Evolutionary conservation across 176 grass and related monocot genomes (phyloP), one percentile per base, ranked within the genome.

Genomic region (Areca catechu): DNA sequence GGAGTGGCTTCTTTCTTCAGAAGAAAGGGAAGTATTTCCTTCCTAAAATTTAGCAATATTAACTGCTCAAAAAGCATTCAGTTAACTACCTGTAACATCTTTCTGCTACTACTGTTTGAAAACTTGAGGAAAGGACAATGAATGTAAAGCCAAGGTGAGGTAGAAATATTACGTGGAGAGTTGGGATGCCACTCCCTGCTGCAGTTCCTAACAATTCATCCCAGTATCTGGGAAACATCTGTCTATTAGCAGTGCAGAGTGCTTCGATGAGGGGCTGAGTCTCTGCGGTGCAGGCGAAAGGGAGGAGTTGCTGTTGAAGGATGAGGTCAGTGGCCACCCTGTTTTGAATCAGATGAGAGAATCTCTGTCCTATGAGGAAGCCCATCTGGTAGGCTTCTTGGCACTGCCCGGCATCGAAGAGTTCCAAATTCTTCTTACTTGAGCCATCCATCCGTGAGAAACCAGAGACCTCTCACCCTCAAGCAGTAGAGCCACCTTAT

Each of bases 1-100:
- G 7, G 5, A 19, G 5, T 9, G 2, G n/a, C 50, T 0, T 61
- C 76, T 24, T 57, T 43, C 49, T 81, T 67, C 0, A 70, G 51
- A 48, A 85, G 17, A 74, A 97, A 97, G 27, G 86, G 87, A 3
- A 80, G 64, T n/a, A 97, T 70, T 73, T 97, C 93, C 74, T 97
- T 97, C 49, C 81, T 78, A 23, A 97, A 72, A 70, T 91, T 97
- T 5, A 91, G 43, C 47, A 97, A 56, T 51, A 91, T 68, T 51
- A 97, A 67, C 87, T 85, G 80, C n/a, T 15, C 51, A 68, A 28
- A 28, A 24, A 9, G 34, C 34, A 43, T 37, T 12, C 34, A 43
- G 34, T 43, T 43, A 9, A 43, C 34, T 10, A 9, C 10, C 34
- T 43, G 2, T 12, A 43, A 43, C 7, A 43, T 43, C 34, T 12